phyloP scores from a whole-genome alignment of 495 filamentous ascomycete species.

The Penicillium salamii region DNA sequence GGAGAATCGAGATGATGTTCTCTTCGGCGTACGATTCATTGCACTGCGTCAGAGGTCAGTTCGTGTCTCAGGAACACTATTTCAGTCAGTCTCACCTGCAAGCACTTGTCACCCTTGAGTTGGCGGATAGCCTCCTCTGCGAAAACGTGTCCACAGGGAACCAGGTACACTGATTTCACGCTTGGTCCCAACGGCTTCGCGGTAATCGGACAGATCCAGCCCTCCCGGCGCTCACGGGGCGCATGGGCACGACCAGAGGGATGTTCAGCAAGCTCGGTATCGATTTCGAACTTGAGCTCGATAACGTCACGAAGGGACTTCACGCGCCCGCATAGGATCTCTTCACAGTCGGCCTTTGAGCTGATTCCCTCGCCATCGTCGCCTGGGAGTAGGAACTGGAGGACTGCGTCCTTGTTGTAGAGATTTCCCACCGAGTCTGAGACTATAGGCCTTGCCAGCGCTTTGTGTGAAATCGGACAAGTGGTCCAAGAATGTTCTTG shows the following conservation, averaged over 20 bases:
- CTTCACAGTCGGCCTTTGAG: conserved; percentile 58
- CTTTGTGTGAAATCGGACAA: conserved; percentile 79
- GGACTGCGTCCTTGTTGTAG: conserved; percentile 91
- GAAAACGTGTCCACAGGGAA: conserved; percentile 96
- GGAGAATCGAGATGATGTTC: conserved; percentile 82
- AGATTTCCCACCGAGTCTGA: conserved; percentile 82
- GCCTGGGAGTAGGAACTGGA: conserved; percentile 72
- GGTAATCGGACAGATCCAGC: conserved; percentile 85
- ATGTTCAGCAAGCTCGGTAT: conserved; percentile 36
- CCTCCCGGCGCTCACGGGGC: conserved; percentile 45
- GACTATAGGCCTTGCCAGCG: conserved; percentile 69
- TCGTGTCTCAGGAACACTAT: not conserved
- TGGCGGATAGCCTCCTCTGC: conserved; percentile 80
- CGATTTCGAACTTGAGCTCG: conserved; percentile 76
- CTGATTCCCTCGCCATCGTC: conserved; percentile 52
- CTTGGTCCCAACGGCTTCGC: conserved; percentile 78
- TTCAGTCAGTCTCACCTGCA: conserved; percentile 45
- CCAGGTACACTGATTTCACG: conserved; percentile 81
- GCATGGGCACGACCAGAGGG: conserved; percentile 23
- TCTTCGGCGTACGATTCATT: conserved; percentile 68
- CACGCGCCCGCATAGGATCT: conserved; percentile 67
- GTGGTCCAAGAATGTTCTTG: conserved; percentile 81
- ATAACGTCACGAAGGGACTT: conserved; percentile 84
- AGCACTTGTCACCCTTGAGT: conserved; percentile 60
- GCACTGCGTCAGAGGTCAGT: conserved; percentile 44